Evolutionary conservation across 768 basidiomycete genomes (phyloP), one percentile per base, ranked within the genome.

Genomic region (Xerocomellus amylosporus): DNA sequence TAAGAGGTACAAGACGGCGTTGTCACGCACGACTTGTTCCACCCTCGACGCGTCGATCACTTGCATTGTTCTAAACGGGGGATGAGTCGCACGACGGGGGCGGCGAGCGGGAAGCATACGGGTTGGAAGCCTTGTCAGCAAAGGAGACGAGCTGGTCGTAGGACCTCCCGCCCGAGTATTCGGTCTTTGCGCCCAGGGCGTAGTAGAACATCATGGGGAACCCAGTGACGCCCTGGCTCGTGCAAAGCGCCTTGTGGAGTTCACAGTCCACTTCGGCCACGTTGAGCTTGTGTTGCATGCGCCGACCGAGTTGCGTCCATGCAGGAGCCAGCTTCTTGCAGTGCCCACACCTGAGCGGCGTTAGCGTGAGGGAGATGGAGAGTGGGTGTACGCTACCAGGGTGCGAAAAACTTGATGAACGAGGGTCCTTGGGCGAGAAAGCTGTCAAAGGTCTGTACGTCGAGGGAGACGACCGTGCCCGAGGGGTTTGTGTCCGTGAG

Each of bases 201-300:
- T 82, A 90, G 76, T 88, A 88, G 40, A 83, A 72, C 39, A 98
- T 74, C 46, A 87, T 90, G 1, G 96, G 96, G 70, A 90, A 99
- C 2, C 92, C 93, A 28, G 78, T 67, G 17, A 99, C 79, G 3
- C 77, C 79, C 52, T 93, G 77, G 13, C 72, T 63, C 42, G 77
- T 74, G 71, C 96, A 99, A 6, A 94, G 65, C 0, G 77, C 69
- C 39, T 77, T 74, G 61, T 94, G 75, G 1, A 76, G 82, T 17
- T 98, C 96, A 64, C 96, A 99, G 65, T 99, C 83, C 14, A 99
- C 87, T 57, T 96, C 85, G 3, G 86, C 93, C 9, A 99, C 74
- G 37, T 82, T 87, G 30, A 95, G 75, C 45, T 84, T 85, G 56
- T 78, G 75, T 60, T 87, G 80, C 79, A 95, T 84, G 20, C 74